Evolutionary conservation across 2,329 filamentous ascomycete species (phyloP), one percentile per base, ranked within the genome.

Genomic region (Diaporthe ampelina): DNA sequence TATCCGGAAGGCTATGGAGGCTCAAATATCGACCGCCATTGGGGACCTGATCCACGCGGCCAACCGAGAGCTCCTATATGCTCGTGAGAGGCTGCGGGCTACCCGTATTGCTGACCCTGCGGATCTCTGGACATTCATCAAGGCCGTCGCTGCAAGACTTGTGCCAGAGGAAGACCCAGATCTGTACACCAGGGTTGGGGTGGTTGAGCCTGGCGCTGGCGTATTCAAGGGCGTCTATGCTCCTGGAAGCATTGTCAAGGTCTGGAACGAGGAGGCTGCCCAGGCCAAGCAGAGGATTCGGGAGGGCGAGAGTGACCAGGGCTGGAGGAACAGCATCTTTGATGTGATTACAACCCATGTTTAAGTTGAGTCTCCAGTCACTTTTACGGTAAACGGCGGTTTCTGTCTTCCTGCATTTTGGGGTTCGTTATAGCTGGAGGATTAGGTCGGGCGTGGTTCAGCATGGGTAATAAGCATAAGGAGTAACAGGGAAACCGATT

Each of bases 291-390:
- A 97, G 82, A 88, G 91, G 54, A 90, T 97, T 50, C 91, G 95
- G 77, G 93, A 96, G 77, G 92, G 91, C 80, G 90, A 92, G 72
- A 86, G 86, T 61, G 91, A 89, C 21, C 32, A 68, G 19, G 94
- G 93, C 0, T 98, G 95, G 95, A 89, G 93, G 78, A 98, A 97
- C 82, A 91, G 91, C 59, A 92, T 97, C n/a, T 97, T 98, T 79
- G 87, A 91, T 76, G 82, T 88, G 15, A 80, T 81, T 43, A 84
- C 85, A n/a, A 79, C 74, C n/a, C 29, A 68, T 15, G 6, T 52
- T 1, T 76, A 21, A 74, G 24, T 35, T 58, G 4, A 19, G 3
- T 24, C 15, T 7, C 2, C 8, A 7, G 26, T 1, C n/a, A 7
- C 10, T 43, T 1, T 2, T 13, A 35, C 3, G 43, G 63, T 15